Evolutionary conservation across 2,329 filamentous ascomycete genomes (phyloP).

Genomic region (Colletotrichum higginsianum): DNA sequence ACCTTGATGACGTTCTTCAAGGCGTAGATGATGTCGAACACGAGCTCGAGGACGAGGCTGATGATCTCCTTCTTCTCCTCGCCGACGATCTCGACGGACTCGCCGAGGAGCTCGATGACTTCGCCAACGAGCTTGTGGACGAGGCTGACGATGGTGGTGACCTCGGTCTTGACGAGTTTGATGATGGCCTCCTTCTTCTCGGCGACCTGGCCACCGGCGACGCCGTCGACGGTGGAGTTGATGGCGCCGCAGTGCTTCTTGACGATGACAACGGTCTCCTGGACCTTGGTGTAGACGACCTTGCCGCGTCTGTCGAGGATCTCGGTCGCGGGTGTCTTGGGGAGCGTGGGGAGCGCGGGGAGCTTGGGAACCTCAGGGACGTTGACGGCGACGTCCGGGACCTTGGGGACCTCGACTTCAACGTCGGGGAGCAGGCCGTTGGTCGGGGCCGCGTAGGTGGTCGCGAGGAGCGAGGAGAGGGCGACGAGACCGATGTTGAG

Average conservation of each 20-base stretch:
- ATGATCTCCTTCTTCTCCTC: slow-evolving; percentile 39
- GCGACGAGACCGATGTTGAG: slow-evolving; percentile 32
- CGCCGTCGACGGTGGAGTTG: slow-evolving; percentile 34
- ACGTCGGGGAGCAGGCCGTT: background rate
- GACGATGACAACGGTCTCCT: slow-evolving; percentile 32
- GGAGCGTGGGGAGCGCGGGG: background rate
- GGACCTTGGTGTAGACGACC: slow-evolving; percentile 33
- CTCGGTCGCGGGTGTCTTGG: background rate
- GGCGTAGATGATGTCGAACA: slow-evolving; percentile 32
- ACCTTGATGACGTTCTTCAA: slow-evolving; percentile 31
- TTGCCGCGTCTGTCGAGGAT: slow-evolving; percentile 23
- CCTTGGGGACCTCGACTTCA: background rate
- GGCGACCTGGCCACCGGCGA: slow-evolving; percentile 10
- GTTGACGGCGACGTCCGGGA: slow-evolving; percentile 7
- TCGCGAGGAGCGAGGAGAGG: slow-evolving; percentile 31
- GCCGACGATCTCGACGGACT: slow-evolving; percentile 28
- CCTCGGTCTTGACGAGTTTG: slow-evolving; percentile 33
- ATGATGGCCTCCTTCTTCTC: slow-evolving; percentile 28
- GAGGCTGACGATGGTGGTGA: slow-evolving; percentile 34
- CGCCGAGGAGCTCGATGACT: slow-evolving; percentile 20
- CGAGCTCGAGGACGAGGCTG: slow-evolving; percentile 26
- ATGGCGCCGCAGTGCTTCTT: slow-evolving; percentile 35
- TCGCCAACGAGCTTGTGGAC: slow-evolving; percentile 22
- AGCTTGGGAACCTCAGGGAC: background rate
- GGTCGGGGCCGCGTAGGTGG: slow-evolving; percentile 29